phyloP scores from a whole-genome alignment of 2,329 filamentous ascomycete species.

The Fusarium sp. region DNA sequence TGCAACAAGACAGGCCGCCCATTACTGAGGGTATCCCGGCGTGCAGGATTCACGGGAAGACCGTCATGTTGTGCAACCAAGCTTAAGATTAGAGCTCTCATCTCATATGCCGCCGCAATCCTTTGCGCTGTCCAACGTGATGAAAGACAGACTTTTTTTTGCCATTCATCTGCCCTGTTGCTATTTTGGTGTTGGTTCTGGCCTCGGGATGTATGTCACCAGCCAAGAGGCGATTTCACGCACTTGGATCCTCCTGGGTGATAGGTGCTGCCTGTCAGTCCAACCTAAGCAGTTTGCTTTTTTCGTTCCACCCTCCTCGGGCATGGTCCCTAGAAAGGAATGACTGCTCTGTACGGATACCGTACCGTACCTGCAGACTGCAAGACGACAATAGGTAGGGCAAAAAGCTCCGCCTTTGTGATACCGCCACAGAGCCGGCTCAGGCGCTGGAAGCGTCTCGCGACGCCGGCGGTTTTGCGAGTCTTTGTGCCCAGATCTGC shows the following conservation, averaged over 20 bases:
- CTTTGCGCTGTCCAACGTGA: conserved; percentile 15
- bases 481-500: background rate
- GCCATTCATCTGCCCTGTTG: background rate
- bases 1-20: background rate
- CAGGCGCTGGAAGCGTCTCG: conserved; percentile 9
- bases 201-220: background rate
- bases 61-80: conserved; percentile 18
- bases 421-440: conserved; percentile 22
- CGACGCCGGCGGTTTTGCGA: conserved; percentile 27
- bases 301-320: conserved; percentile 19
- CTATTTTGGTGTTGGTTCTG: conserved; percentile 28
- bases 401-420: conserved; percentile 7
- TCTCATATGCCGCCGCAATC: conserved; percentile 4
- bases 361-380: background rate
- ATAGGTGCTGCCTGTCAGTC: conserved; percentile 8
- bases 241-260: background rate
- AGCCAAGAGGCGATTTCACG: background rate
- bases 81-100: conserved; percentile 15
- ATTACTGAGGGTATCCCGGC: background rate
- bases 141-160: conserved; percentile 3
- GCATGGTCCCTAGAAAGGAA: conserved; percentile 4
- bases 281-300: background rate
- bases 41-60: conserved; percentile 15
- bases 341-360: background rate
- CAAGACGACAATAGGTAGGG: conserved; percentile 1